Base-by-base conservation (phyloP, 257 asterid species). In the Fraxinus excelsior region DNA sequence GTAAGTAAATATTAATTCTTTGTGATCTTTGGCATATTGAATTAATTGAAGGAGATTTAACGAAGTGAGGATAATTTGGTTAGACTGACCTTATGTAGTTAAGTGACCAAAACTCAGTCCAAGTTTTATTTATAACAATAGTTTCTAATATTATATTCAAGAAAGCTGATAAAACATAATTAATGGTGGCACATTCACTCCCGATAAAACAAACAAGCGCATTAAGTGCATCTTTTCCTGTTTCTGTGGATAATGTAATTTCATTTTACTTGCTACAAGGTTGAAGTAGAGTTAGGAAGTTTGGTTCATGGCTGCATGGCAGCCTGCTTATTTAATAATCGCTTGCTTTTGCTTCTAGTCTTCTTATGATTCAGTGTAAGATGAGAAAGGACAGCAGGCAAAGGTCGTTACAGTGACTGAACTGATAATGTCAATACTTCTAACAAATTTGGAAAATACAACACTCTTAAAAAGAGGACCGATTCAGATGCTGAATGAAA, bases 261-360 rank as follows among this genome's bases (percentile, higher is more conserved):
- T n/a, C 11, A 29, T 73, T 44, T 29, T 53, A 73, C 32, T 71
- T 71, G 53, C 81, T 19, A 60, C 26, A 19, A 9, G 67, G 37
- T 29, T 38, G n/a, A 60, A 60, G 23, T 60, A 23, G 32, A 18
- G 23, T 8, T 60, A 23, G 16, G 25, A 40, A 29, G 31, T 42
- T n/a, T 3, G 32, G 38, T 38, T 60, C 26, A 34, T 37, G 25
- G 0, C 34, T 26, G 32, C 26, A 34, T 37, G 25, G 0, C 34
- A 42, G 32, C 23, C 42, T 62, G 25, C 13, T 75, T 42, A 29
- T 42, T 28, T 10, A 18, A 38, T 37, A 38, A 67, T 46, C 21
- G 79, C 18, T 74, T 62, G 37, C 78, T 62, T 37, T 37, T 60
- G 25, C 78, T 62, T 37, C 9, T 68, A 44, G 75, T 44, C 44